Conservation (phyloP, 768 basidiomycete genomes). For the Filobasidium wieringae region DNA sequence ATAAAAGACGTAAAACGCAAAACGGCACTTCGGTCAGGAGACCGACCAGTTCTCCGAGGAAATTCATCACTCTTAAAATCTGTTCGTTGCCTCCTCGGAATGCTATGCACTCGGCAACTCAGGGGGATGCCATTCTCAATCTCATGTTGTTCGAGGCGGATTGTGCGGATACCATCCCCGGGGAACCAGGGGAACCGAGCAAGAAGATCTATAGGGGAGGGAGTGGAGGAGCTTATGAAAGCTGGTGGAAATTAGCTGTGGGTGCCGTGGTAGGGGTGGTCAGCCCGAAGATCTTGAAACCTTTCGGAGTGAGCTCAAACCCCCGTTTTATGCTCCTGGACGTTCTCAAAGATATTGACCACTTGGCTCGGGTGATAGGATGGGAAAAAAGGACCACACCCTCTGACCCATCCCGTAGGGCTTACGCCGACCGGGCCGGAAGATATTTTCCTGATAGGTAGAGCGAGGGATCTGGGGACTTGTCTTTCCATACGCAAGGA, state of each 20-base stretch:
- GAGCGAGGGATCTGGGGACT: conserved; percentile 73
- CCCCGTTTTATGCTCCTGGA: background rate
- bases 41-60: conserved; percentile 1
- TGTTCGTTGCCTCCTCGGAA: conserved; percentile 49
- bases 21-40: background rate
- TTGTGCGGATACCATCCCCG: conserved; percentile 44
- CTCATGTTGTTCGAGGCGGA: conserved; percentile 84
- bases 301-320: conserved; percentile 54
- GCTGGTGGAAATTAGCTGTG: conserved; percentile 62
- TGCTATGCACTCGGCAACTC: conserved; percentile 48
- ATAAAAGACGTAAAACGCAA: background rate
- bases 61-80: conserved; percentile 67
- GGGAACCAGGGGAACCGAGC: background rate
- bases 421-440: conserved; percentile 71
- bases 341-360: background rate
- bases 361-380: conserved; percentile 17
- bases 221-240: conserved; percentile 83
- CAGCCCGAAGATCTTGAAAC: conserved; percentile 76
- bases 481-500: conserved; percentile 68
- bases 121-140: conserved; percentile 73
- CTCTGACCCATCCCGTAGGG: conserved; percentile 67
- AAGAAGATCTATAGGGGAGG: conserved; percentile 58
- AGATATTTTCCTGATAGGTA: conserved; percentile 72
- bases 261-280: conserved; percentile 83
- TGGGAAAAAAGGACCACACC: conserved; percentile 50